Evolutionary conservation across 2,329 filamentous ascomycete species (phyloP), one percentile per base, ranked within the genome.

Genomic region (Talaromyces sp.): DNA sequence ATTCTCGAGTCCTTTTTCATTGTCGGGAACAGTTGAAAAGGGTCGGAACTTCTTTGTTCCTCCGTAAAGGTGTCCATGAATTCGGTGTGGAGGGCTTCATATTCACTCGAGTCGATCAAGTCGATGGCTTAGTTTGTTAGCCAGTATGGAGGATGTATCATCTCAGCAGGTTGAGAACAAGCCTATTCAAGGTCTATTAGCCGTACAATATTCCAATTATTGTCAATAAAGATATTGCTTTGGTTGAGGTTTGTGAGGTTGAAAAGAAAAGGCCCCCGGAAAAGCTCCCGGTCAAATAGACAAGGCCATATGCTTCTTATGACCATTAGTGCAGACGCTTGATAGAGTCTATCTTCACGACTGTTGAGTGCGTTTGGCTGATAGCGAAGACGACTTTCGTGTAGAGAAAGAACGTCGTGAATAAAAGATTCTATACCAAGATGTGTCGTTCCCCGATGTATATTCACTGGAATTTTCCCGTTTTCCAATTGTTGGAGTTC

Each of bases 211-310:
- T 68, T 52, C 66, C 66, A 68, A 1, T 66, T 32, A 1, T 55
- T 44, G 37, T 67, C 60, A 19, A 69, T 61, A 20, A 66, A 57
- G 3, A 70, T 63, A 29, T 70, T 70, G 52, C 71, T 74, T 49
- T 64, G 65, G 47, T 77, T 70, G 3, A 78, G 52, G 56, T 78
- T 75, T 8, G 74, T 76, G 16, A 77, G 57, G 2, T 30, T 61
- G 36, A 67, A 58, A 37, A 68, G 47, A 52, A 73, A 77, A 1
- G 70, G 70, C 2, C 74, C 70, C 14, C 63, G 56, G 14, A 61
- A 56, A 22, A 73, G 55, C 54, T 72, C 68, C 13, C 51, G 52
- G 3, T 29, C 58, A 40, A 63, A 70, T 68, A 41, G 68, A 35
- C 41, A 70, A 60, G 32, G 59, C 46, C 19, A 62, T 35, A 49